Conservation (phyloP, 495 filamentous ascomycete species). For the Aspergillus steynii region DNA sequence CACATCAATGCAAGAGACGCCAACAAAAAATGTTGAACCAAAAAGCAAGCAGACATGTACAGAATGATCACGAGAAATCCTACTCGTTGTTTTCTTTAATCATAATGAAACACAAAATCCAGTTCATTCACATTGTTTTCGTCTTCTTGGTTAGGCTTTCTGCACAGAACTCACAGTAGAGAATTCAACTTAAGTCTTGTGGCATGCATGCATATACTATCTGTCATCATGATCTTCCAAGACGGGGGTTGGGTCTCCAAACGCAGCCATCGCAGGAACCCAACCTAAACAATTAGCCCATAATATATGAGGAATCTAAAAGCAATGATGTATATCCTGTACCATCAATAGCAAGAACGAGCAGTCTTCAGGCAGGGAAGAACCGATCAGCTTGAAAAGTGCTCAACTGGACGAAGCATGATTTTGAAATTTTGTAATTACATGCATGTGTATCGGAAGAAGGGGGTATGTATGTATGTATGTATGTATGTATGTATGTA, state of each 20-base stretch:
- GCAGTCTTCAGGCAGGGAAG: not conserved
- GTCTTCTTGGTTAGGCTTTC: no score
- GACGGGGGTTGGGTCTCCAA: no score
- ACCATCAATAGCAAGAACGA: no score
- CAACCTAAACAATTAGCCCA: no score
- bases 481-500: not conserved
- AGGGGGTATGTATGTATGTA: not conserved
- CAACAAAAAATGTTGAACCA: not conserved
- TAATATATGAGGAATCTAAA: no score
- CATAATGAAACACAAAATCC: not conserved
- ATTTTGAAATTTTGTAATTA: not conserved
- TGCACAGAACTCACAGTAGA: no score
- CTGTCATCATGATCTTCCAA: no score
- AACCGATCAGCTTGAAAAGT: not conserved
- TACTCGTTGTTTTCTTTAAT: not conserved
- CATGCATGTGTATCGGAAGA: not conserved
- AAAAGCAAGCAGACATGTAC: not conserved
- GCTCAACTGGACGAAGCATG: not conserved
- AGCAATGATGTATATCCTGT: no score
- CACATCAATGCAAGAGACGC: not conserved
- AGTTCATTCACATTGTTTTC: no score
- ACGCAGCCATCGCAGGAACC: no score
- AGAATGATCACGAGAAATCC: not conserved
- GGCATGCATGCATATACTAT: no score
- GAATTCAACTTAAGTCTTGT: no score